Evolutionary conservation across 306 rosid species (phyloP).

Genomic region (Castanea crenata): DNA sequence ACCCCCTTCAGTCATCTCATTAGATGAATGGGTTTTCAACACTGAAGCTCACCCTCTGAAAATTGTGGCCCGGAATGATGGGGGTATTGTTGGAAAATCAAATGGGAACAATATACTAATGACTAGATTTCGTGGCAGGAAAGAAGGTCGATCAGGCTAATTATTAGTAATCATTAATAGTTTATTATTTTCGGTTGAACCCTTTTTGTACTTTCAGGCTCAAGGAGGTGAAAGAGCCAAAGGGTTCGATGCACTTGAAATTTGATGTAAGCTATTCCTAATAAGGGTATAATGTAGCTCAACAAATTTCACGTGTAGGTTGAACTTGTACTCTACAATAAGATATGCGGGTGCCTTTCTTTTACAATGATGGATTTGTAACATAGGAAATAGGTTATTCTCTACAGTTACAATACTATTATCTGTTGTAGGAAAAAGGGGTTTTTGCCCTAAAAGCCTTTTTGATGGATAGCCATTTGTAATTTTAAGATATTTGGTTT

Average conservation of each 20-base stretch:
- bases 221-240: conserved; percentile 21
- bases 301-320: neutral
- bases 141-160: conserved; percentile 65
- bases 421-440: conserved; percentile 19
- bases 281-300: conserved; percentile 10
- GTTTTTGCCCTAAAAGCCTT: conserved; percentile 28
- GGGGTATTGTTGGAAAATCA: conserved; percentile 23
- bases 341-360: neutral
- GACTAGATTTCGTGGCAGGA: conserved; percentile 62
- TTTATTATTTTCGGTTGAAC: conserved; percentile 28
- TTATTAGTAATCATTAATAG: conserved; percentile 20
- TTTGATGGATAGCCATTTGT: conserved; percentile 33
- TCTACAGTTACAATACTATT: neutral
- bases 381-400: conserved; percentile 32
- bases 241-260: conserved; percentile 26
- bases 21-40: conserved; percentile 97
- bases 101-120: conserved; percentile 38
- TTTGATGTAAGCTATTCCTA: conserved; percentile 1
- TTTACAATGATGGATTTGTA: conserved; percentile 25
- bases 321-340: conserved; percentile 2
- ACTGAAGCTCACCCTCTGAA: conserved; percentile 94
- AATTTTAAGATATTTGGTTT: conserved; percentile 4
- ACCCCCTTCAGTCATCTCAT: conserved; percentile 79
- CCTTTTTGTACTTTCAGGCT: conserved; percentile 21
- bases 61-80: conserved; percentile 56